Evolutionary conservation across 495 filamentous ascomycete genomes (phyloP).

Genomic region (Aspergillus kassunensis): DNA sequence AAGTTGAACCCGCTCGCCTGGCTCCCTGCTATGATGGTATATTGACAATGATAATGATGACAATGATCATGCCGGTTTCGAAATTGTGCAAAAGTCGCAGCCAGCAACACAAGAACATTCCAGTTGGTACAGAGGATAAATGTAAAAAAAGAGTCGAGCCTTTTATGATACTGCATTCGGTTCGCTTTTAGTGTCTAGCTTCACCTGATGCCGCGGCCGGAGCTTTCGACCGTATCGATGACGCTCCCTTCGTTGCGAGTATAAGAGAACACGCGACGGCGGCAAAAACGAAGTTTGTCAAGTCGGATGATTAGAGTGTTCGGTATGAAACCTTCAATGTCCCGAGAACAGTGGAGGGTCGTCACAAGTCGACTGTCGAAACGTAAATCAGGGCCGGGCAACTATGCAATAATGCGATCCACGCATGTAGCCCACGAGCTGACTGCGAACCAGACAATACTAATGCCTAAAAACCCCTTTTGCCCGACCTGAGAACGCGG

Average conservation of each 20-base stretch:
- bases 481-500: constrained; percentile 34
- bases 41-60: constrained; percentile 25
- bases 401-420: constrained; percentile 25
- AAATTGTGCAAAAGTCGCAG: constrained; percentile 21
- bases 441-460: constrained; percentile 22
- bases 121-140: constrained; percentile 1
- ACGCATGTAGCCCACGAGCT: constrained; percentile 24
- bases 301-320: not conserved
- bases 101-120: constrained; percentile 11
- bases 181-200: not conserved
- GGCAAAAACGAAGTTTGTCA: too few species aligned
- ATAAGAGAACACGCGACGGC: too few species aligned
- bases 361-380: not conserved
- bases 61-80: constrained; percentile 22
- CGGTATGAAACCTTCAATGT: not conserved
- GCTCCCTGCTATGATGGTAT: constrained; percentile 31
- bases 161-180: constrained; percentile 10
- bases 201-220: not conserved
- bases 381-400: constrained; percentile 1
- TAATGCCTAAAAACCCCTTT: constrained; percentile 25
- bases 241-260: not conserved
- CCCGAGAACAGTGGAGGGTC: constrained; percentile 3
- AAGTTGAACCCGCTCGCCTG: constrained; percentile 27
- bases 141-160: constrained; percentile 2
- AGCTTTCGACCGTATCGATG: not conserved